Evolutionary conservation across 306 rosid genomes (phyloP).

Genomic region (Dicorynia guianensis): DNA sequence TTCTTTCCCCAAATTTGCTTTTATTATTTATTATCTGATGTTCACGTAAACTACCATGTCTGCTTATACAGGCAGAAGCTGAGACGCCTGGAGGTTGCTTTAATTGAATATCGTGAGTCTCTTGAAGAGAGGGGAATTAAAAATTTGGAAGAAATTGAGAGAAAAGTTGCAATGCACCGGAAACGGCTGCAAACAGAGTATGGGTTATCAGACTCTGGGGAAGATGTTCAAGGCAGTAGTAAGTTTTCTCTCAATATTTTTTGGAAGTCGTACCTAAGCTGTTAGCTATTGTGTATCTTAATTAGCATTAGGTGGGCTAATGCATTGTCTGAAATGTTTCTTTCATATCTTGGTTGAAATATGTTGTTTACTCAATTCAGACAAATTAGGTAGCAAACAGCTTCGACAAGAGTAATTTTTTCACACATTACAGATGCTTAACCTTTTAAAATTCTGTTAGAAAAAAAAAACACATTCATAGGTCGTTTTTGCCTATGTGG

Average conservation of each 20-base stretch:
- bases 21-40: conserved; percentile 29
- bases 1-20: conserved; percentile 21
- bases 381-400: conserved; percentile 10
- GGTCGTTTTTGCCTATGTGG: conserved; percentile 3
- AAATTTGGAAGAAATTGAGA: conserved; percentile 83
- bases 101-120: conserved; percentile 94
- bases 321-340: neutral
- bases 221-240: conserved; percentile 77
- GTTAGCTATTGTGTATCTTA: neutral
- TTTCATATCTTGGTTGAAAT: conserved; percentile 14
- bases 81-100: conserved; percentile 91
- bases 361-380: neutral
- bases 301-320: conserved; percentile 9
- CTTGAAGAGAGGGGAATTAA: conserved; percentile 90
- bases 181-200: conserved; percentile 79
- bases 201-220: conserved; percentile 77
- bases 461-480: neutral
- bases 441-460: conserved; percentile 20
- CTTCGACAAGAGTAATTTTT: neutral
- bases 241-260: conserved; percentile 47
- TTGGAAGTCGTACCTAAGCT: conserved; percentile 19
- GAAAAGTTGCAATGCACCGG: conserved; percentile 63
- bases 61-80: conserved; percentile 80
- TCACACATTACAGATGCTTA: neutral
- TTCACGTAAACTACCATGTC: conserved; percentile 35